Conservation (phyloP, 352 stramenopile species). For the Phytophthora colocasiae region DNA sequence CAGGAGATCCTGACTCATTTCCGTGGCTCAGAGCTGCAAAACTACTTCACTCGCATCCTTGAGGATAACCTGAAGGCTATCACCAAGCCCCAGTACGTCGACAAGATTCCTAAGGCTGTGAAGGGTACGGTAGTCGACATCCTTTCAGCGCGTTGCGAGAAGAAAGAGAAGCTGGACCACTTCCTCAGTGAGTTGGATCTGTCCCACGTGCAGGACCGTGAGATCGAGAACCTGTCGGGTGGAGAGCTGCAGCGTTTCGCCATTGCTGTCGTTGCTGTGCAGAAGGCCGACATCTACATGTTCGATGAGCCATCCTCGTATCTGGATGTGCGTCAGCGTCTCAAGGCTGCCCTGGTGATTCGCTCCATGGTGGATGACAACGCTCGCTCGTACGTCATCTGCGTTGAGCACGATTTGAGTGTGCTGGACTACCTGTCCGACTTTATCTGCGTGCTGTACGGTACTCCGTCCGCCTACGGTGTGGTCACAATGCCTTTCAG, state of each 20-base stretch:
- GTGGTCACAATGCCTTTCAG: constrained; percentile 99
- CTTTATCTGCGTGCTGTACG: constrained; percentile 99
- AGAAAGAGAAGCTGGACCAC: constrained; percentile 80
- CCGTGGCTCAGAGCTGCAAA: constrained; percentile 97
- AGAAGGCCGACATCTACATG: constrained; percentile 99
- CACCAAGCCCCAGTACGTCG: constrained; percentile 99
- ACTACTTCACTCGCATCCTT: constrained; percentile 99
- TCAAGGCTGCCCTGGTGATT: constrained; percentile 98
- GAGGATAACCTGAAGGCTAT: constrained; percentile 99
- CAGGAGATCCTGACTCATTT: constrained; percentile 99
- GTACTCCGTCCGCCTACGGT: constrained; percentile 97
- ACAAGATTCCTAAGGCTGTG: constrained; percentile 98
- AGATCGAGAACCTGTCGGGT: constrained; percentile 96
- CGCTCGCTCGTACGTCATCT: constrained; percentile 95
- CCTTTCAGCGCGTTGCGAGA: constrained; percentile 94
- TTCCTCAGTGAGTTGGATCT: constrained; percentile 96
- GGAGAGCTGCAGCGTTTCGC: constrained; percentile 99
- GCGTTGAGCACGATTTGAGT: constrained; percentile 99
- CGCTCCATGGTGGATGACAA: constrained; percentile 95
- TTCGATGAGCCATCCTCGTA: constrained; percentile 99
- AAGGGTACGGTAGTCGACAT: constrained; percentile 96
- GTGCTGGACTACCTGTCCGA: constrained; percentile 99
- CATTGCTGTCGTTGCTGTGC: constrained; percentile 96
- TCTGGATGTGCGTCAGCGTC: constrained; percentile 99
- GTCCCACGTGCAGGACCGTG: constrained; percentile 96